phyloP scores from a whole-genome alignment of 768 basidiomycete species.

The Trametes sanguinea region DNA sequence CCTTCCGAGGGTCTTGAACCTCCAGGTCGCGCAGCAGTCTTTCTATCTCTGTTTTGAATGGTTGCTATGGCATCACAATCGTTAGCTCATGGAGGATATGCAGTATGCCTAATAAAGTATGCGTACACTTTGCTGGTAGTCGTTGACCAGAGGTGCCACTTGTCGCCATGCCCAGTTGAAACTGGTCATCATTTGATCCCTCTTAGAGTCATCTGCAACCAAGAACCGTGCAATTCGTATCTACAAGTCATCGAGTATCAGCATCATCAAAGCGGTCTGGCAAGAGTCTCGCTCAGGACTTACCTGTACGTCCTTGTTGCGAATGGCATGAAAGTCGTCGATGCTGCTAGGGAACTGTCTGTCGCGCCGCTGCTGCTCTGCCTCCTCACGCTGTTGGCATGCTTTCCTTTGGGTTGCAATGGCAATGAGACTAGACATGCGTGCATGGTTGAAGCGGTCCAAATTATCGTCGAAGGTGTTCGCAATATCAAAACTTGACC shows the following conservation, averaged over 20 bases:
- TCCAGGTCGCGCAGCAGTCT: slow-evolving; percentile 11
- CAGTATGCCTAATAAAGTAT: too few species aligned
- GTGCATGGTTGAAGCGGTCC: slow-evolving; percentile 31
- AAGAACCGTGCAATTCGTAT: slow-evolving; percentile 55
- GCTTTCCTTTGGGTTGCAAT: slow-evolving; percentile 18
- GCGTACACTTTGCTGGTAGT: slow-evolving; percentile 47
- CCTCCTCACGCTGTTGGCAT: slow-evolving; percentile 27
- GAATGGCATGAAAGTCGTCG: slow-evolving; percentile 34
- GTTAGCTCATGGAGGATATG: too few species aligned
- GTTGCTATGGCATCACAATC: neutral
- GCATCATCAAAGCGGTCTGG: neutral
- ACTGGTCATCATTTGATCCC: slow-evolving; percentile 50
- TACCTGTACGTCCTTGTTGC: slow-evolving; percentile 39
- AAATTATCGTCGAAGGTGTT: slow-evolving; percentile 17
- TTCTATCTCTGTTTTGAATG: slow-evolving; percentile 14
- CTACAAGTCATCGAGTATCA: slow-evolving; percentile 19
- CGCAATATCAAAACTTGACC: neutral
- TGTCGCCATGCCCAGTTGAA: slow-evolving; percentile 56
- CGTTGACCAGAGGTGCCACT: slow-evolving; percentile 44
- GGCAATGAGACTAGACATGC: slow-evolving; percentile 31
- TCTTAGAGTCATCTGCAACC: slow-evolving; percentile 25
- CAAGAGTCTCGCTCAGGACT: neutral
- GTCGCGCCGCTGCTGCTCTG: slow-evolving; percentile 32
- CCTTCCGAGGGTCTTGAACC: slow-evolving; percentile 22
- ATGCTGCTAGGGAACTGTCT: slow-evolving; percentile 36